phyloP scores from a whole-genome alignment of 176 grass and related monocot genomes.

The Carex kokanica region DNA sequence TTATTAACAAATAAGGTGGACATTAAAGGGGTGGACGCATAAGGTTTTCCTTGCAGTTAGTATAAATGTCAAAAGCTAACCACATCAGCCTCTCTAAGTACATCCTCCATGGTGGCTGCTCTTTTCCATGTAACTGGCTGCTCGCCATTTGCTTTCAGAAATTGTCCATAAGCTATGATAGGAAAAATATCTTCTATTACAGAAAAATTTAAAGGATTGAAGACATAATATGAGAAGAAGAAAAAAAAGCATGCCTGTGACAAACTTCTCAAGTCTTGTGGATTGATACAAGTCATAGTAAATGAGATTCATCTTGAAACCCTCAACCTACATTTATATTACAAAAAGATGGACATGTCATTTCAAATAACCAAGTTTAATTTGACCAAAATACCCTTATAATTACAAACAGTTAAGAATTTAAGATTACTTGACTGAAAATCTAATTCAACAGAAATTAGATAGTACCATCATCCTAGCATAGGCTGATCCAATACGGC shows the following conservation, averaged over 20 bases:
- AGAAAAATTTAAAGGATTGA: background rate
- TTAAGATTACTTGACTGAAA: conserved; percentile 7
- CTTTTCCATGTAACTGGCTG: conserved; percentile 87
- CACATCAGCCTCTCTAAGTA: conserved; percentile 90
- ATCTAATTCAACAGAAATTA: conserved; percentile 9
- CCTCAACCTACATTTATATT: conserved; percentile 55
- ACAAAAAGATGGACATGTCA: background rate
- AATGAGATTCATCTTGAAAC: conserved; percentile 98
- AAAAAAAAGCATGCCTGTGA: conserved; percentile 57
- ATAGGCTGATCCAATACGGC: conserved; percentile 88
- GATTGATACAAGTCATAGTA: conserved; percentile 94
- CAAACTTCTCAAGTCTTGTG: conserved; percentile 89
- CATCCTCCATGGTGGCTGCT: conserved; percentile 92
- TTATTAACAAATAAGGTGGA: too few relatives aligned
- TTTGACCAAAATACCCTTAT: background rate
- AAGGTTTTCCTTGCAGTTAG: background rate
- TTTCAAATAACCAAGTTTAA: background rate
- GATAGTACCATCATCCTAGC: conserved; percentile 81
- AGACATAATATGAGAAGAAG: background rate
- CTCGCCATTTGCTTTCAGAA: conserved; percentile 90
- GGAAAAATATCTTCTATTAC: conserved; percentile 3
- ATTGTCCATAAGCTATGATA: conserved; percentile 63
- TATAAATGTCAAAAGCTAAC: conserved; percentile 30
- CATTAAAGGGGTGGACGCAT: too few relatives aligned
- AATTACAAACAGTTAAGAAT: conserved; percentile 3